These are phyloP conservation scores for Pouteria campechiana DNA, from an alignment of 179 eudicot genomes.

Conservation along the genomic window DNA sequence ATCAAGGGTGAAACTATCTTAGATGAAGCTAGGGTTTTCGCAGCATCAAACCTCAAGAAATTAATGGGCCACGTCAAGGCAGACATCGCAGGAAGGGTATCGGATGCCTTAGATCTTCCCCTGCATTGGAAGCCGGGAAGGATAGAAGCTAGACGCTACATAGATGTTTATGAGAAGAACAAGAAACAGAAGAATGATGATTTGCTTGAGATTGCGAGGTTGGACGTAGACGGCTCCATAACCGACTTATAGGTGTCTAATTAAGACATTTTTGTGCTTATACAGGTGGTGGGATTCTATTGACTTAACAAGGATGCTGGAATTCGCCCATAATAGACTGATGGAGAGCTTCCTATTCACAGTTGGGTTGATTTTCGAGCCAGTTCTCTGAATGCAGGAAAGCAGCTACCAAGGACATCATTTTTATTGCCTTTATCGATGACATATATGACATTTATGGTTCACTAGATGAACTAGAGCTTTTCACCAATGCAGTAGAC, in stretches of 20 bases:
- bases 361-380: not conserved
- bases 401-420: not conserved
- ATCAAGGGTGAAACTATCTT: slow-evolving; percentile 6
- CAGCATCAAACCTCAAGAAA: slow-evolving; percentile 7
- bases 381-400: not conserved
- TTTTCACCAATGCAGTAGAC: slow-evolving; percentile 3
- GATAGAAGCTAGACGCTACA: slow-evolving; percentile 16
- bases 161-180: slow-evolving; percentile 7
- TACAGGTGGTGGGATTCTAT: slow-evolving; percentile 15
- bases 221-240: slow-evolving; percentile 18
- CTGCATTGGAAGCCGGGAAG: slow-evolving; percentile 12
- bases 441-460: slow-evolving; percentile 14
- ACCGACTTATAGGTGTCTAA: no score
- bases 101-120: slow-evolving; percentile 17
- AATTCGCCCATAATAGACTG: slow-evolving; percentile 11
- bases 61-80: not conserved
- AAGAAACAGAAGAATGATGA: not conserved
- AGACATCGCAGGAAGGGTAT: not conserved
- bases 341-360: slow-evolving; percentile 11
- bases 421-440: slow-evolving; percentile 1
- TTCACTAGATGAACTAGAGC: slow-evolving; percentile 13
- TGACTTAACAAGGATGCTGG: slow-evolving; percentile 3
- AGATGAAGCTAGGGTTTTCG: slow-evolving; percentile 11
- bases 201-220: slow-evolving; percentile 11
- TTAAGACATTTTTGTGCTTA: no score